These are phyloP conservation scores for Microdochium bolleyi DNA, from an alignment of 2,329 filamentous ascomycete species.

Conservation along the genomic window DNA sequence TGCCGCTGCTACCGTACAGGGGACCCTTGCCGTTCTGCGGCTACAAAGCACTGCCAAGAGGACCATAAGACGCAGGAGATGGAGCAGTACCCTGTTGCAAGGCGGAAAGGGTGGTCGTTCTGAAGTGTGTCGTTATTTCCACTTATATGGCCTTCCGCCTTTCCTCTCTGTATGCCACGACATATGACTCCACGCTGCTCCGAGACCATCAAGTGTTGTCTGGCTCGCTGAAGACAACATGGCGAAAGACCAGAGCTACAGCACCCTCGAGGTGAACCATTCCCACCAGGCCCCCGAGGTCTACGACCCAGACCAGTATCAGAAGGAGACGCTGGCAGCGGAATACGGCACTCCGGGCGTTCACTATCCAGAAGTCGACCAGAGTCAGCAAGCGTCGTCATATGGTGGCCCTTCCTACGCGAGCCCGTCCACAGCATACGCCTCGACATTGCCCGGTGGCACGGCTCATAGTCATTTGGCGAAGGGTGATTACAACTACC, in stretches of 20 bases:
- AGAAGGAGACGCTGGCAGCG: constrained; percentile 3
- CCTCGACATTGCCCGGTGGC: background rate
- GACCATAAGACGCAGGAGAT: too few relatives aligned
- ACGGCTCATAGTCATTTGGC: background rate
- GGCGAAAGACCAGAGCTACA: constrained; percentile 1
- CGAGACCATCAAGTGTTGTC: too few relatives aligned
- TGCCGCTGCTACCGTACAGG: too few relatives aligned
- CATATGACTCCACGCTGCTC: too few relatives aligned
- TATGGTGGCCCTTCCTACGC: background rate
- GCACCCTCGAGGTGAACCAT: constrained; percentile 1
- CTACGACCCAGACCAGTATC: constrained; percentile 3
- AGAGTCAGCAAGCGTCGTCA: background rate
- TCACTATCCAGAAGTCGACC: background rate
- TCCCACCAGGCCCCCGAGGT: constrained; percentile 1
- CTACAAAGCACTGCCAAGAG: too few relatives aligned
- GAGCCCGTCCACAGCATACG: background rate
- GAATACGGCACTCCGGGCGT: background rate
- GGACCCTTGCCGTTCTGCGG: too few relatives aligned
- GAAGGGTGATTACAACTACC: background rate
- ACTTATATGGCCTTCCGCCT: background rate
- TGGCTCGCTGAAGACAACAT: background rate
- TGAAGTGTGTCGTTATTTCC: too few relatives aligned
- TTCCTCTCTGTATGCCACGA: background rate
- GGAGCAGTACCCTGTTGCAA: too few relatives aligned
- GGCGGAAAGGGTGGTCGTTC: too few relatives aligned